Evolutionary conservation across 2,329 filamentous ascomycete genomes (phyloP).

Genomic region (Ceratocystis smalleyi): DNA sequence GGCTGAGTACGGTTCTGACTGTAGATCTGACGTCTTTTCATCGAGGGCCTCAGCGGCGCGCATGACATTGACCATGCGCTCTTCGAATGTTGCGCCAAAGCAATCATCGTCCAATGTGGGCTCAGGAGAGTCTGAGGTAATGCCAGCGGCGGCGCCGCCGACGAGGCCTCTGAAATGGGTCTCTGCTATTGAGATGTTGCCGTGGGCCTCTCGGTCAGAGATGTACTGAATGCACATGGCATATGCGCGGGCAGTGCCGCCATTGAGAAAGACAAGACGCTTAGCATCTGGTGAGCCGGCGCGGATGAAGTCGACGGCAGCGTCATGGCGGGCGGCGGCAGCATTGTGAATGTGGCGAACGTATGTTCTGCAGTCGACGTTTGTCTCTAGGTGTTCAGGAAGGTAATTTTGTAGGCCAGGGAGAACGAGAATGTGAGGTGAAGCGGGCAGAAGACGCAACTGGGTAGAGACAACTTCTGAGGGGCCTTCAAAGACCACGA

Average conservation of each 20-base stretch:
- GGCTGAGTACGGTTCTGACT: constrained; percentile 34
- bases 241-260: constrained; percentile 40
- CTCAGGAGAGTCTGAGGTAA: constrained; percentile 4
- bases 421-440: constrained; percentile 41
- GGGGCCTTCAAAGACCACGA: constrained; percentile 47
- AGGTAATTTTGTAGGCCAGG: constrained; percentile 37
- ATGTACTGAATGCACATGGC: constrained; percentile 40
- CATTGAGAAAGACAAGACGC: constrained; percentile 44
- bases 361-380: constrained; percentile 24
- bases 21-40: constrained; percentile 38
- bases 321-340: constrained; percentile 30
- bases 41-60: constrained; percentile 43
- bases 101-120: constrained; percentile 13
- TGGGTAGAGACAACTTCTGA: constrained; percentile 41
- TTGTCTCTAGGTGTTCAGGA: constrained; percentile 21
- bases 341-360: constrained; percentile 38
- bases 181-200: constrained; percentile 35
- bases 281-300: constrained; percentile 32
- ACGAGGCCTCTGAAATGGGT: constrained; percentile 35
- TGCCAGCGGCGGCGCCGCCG: constrained; percentile 33
- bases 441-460: constrained; percentile 42
- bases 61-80: constrained; percentile 41
- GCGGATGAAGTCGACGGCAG: constrained; percentile 36
- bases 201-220: constrained; percentile 35
- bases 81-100: constrained; percentile 22